Percentiles rank a stretch among this genome's conserved stretches.
phyloP scores from a whole-genome alignment of 257 asterid genomes.

The Cordia subcordata region DNA sequence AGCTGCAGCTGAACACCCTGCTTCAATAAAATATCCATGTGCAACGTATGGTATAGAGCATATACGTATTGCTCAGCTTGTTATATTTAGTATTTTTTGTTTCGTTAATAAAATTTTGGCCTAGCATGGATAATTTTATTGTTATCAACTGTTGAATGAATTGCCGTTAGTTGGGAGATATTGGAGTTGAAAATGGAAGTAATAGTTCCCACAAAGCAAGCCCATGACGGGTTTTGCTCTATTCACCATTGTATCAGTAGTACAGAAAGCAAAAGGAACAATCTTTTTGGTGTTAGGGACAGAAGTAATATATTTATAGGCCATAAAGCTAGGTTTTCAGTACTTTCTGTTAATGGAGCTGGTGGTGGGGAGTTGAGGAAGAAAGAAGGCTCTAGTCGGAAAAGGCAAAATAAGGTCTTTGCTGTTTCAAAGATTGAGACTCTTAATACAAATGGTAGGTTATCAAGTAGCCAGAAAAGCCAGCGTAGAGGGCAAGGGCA shows the following conservation, averaged over 20 bases:
- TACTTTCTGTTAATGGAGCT: conserved; percentile 7
- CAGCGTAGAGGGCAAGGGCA: neutral
- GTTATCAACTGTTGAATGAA: neutral
- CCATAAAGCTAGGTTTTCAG: conserved; percentile 7
- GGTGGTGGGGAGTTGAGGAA: conserved; percentile 18
- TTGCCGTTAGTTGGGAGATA: neutral
- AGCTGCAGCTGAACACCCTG: neutral
- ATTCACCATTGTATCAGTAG: conserved; percentile 19
- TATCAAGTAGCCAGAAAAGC: conserved; percentile 26
- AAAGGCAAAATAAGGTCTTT: conserved; percentile 28
- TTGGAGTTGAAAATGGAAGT: conserved; percentile 38
- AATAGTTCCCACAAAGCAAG: conserved; percentile 43
- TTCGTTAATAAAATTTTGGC: neutral
- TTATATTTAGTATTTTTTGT: neutral
- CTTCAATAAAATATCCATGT: no score
- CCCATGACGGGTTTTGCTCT: conserved; percentile 42
- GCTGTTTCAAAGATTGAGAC: conserved; percentile 47
- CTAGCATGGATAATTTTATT: neutral
- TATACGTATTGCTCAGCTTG: neutral
- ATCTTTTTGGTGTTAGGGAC: conserved; percentile 17
- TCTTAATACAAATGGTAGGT: conserved; percentile 38
- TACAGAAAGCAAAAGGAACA: conserved; percentile 14
- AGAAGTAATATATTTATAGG: conserved; percentile 12
- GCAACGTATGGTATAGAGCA: no score
- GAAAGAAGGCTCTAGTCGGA: conserved; percentile 19